These are phyloP conservation scores for Monosporascus cannonballus DNA, from an alignment of 2,329 filamentous ascomycete genomes.

Conservation along the genomic window DNA sequence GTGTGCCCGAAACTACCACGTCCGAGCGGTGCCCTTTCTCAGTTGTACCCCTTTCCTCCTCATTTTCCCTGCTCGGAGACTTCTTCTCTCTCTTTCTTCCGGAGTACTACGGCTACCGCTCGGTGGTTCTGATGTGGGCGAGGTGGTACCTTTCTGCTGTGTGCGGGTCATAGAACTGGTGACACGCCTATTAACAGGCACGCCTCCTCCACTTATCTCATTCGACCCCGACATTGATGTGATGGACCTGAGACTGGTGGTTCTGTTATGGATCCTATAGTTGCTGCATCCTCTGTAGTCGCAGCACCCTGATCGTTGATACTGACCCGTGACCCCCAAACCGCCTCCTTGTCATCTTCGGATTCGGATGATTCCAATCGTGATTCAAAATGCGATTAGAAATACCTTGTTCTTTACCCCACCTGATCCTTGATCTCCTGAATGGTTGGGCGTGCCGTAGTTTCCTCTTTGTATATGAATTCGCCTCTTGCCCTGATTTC, in stretches of 20 bases:
- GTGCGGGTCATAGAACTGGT: neutral
- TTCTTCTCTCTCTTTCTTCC: neutral
- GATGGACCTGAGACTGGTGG: too few species aligned
- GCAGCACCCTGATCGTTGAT: too few species aligned
- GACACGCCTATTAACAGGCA: neutral
- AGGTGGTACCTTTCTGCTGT: neutral
- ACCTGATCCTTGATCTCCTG: neutral
- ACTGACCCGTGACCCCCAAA: too few species aligned
- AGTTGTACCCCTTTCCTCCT: neutral
- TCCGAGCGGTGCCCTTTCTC: neutral
- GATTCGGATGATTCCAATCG: too few species aligned
- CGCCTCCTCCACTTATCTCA: too few species aligned
- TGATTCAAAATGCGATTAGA: neutral
- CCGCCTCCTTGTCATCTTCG: too few species aligned
- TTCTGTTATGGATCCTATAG: too few species aligned
- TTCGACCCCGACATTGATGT: too few species aligned
- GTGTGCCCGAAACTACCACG: neutral
- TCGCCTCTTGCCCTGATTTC: neutral
- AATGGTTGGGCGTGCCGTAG: neutral
- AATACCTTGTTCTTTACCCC: neutral
- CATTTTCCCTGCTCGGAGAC: too few species aligned
- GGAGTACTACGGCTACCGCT: neutral
- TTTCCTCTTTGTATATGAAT: neutral
- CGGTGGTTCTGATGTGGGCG: neutral
- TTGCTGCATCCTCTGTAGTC: too few species aligned